phyloP scores from a whole-genome alignment of 2,329 filamentous ascomycete species.

The Penicillium sp. region DNA sequence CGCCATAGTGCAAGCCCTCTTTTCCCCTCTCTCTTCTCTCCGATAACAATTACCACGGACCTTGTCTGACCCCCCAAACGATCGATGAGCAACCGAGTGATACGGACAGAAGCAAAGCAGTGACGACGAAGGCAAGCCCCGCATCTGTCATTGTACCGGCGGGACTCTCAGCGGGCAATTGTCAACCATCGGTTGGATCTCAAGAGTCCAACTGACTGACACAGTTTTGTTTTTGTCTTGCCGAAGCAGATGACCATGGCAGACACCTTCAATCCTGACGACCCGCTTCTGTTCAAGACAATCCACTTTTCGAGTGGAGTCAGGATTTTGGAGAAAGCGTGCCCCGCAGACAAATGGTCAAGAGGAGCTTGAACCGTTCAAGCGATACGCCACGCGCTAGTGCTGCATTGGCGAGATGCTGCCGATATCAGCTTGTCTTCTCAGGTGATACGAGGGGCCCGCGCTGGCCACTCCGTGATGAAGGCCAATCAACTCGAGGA shows the following conservation, averaged over 20 bases:
- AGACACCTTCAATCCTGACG: neutral
- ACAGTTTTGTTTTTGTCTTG: too few species aligned
- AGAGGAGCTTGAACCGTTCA: conserved; percentile 1
- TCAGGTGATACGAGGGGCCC: neutral
- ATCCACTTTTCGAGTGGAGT: neutral
- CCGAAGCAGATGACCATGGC: too few species aligned
- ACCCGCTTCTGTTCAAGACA: neutral
- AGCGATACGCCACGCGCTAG: conserved; percentile 1
- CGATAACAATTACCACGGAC: conserved; percentile 5
- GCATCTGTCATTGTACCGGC: too few species aligned
- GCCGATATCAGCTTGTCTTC: conserved; percentile 10
- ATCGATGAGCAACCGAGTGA: too few species aligned
- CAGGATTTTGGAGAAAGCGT: neutral
- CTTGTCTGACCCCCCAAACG: too few species aligned
- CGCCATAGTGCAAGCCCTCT: neutral
- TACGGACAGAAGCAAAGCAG: neutral
- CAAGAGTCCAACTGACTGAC: too few species aligned
- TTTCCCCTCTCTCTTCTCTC: neutral
- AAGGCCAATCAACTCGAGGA: conserved; percentile 11
- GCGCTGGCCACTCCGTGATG: conserved; percentile 4
- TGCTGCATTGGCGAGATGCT: neutral
- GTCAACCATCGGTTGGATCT: too few species aligned
- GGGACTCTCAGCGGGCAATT: too few species aligned
- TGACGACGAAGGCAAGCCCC: too few species aligned
- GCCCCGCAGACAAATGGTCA: conserved; percentile 4